phyloP scores from a whole-genome alignment of 352 stramenopile genomes.

The Saprolegnia diclina region DNA sequence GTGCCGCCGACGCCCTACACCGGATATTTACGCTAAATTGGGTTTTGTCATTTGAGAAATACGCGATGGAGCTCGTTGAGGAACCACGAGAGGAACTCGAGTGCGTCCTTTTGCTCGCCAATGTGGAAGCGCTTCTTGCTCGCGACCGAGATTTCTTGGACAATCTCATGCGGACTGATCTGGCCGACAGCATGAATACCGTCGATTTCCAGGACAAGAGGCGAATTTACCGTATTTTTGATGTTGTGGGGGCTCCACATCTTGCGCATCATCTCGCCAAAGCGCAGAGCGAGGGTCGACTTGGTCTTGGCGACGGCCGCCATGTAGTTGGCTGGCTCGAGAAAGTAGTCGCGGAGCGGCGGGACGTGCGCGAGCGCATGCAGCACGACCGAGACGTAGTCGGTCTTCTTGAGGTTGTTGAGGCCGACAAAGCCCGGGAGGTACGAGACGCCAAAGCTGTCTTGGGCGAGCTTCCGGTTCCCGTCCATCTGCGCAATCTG shows the following conservation, averaged over 20 bases:
- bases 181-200: slow-evolving; percentile 29
- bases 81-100: slow-evolving; percentile 96
- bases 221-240: slow-evolving; percentile 94
- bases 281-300: slow-evolving; percentile 85
- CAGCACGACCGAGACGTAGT: slow-evolving; percentile 97
- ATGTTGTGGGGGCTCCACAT: slow-evolving; percentile 98
- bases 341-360: slow-evolving; percentile 95
- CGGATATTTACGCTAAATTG: too few relatives aligned
- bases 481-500: slow-evolving; percentile 87
- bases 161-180: slow-evolving; percentile 94
- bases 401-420: slow-evolving; percentile 97
- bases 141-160: slow-evolving; percentile 91
- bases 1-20: slow-evolving; percentile 74
- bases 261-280: slow-evolving; percentile 95
- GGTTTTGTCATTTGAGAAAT: too few relatives aligned
- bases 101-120: slow-evolving; percentile 89
- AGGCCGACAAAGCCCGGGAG: slow-evolving; percentile 96
- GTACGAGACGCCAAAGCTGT: slow-evolving; percentile 96
- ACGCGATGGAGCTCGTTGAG: slow-evolving; percentile 92
- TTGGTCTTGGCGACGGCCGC: slow-evolving; percentile 48
- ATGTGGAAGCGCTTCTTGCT: slow-evolving; percentile 97
- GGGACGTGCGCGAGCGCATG: slow-evolving; percentile 94
- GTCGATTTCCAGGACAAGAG: too few relatives aligned
- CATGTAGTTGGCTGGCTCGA: slow-evolving; percentile 56
- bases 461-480: slow-evolving; percentile 87